Conservation (phyloP, 768 basidiomycete species). For the Pholiota conissans region DNA sequence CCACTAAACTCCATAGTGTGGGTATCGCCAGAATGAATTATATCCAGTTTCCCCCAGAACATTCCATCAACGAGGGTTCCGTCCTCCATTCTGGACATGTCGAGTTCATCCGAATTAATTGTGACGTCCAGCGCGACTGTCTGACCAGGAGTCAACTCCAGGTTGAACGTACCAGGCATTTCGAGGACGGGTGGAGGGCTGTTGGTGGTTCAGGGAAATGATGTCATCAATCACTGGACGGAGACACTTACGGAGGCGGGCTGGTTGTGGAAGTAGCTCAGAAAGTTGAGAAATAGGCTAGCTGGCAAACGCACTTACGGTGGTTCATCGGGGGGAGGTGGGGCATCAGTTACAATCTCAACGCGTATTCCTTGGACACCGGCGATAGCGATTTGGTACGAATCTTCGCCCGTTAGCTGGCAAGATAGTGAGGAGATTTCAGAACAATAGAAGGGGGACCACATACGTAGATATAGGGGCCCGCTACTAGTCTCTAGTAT, state of each 20-base stretch:
- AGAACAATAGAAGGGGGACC: slow-evolving; percentile 4
- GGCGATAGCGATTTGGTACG: slow-evolving; percentile 86
- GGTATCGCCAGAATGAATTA: slow-evolving; percentile 74
- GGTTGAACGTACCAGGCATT: slow-evolving; percentile 84
- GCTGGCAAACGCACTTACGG: slow-evolving; percentile 53
- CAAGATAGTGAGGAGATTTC: background rate
- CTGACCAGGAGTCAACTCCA: slow-evolving; percentile 80
- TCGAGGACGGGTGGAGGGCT: slow-evolving; percentile 75
- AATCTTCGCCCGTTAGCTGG: slow-evolving; percentile 82
- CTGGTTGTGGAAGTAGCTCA: slow-evolving; percentile 29
- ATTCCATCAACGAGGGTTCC: slow-evolving; percentile 82
- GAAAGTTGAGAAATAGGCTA: slow-evolving; percentile 11
- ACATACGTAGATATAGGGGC: slow-evolving; percentile 82
- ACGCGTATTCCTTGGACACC: slow-evolving; percentile 81
- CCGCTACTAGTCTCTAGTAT: slow-evolving; percentile 70
- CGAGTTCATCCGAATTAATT: slow-evolving; percentile 78
- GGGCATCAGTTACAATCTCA: slow-evolving; percentile 83
- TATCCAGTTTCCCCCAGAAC: slow-evolving; percentile 88
- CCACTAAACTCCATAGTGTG: slow-evolving; percentile 85
- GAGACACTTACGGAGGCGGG: slow-evolving; percentile 44
- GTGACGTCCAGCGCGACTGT: slow-evolving; percentile 79
- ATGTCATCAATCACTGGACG: background rate
- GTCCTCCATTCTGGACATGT: slow-evolving; percentile 92
- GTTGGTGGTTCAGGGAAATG: slow-evolving; percentile 6
- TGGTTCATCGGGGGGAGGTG: slow-evolving; percentile 82